These are phyloP conservation scores for Diversispora eburnea DNA, from an alignment of 192 early-diverging fungal genomes.

Conservation along the genomic window DNA sequence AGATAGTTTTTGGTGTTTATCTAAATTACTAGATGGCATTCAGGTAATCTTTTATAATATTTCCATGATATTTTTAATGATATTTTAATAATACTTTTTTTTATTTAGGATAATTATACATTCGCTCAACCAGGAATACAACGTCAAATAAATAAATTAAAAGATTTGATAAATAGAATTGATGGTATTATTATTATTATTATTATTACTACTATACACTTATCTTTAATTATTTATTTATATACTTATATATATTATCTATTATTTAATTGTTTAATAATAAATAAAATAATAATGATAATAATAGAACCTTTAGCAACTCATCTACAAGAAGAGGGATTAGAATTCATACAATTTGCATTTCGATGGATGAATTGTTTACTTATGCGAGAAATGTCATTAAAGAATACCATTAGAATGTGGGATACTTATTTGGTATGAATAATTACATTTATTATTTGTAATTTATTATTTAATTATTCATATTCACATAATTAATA, in stretches of 20 bases:
- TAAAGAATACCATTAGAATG: conserved; percentile 89
- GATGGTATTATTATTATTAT: conserved; percentile 58
- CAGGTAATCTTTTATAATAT: conserved; percentile 50
- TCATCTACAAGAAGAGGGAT: conserved; percentile 82
- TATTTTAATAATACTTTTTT: not conserved
- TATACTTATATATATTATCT: too few relatives aligned
- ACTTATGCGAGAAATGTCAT: conserved; percentile 90
- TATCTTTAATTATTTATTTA: too few relatives aligned
- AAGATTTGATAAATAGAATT: conserved; percentile 89
- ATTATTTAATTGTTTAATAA: too few relatives aligned
- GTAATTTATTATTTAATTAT: too few relatives aligned
- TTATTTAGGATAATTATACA: conserved; percentile 88
- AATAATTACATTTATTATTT: too few relatives aligned
- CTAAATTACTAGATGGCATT: conserved; percentile 93
- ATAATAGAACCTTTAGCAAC: conserved; percentile 63
- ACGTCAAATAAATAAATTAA: conserved; percentile 80
- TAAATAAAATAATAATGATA: too few relatives aligned
- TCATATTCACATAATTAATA: too few relatives aligned
- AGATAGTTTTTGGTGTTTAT: conserved; percentile 96
- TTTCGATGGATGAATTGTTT: conserved; percentile 99
- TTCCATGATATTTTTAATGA: too few relatives aligned
- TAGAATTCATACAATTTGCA: conserved; percentile 99
- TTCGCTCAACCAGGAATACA: conserved; percentile 96
- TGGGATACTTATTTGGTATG: conserved; percentile 96
- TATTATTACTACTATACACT: too few relatives aligned